Evolutionary conservation across 2,329 filamentous ascomycete species (phyloP), one percentile per base, ranked within the genome.

Genomic region (Gaeumannomyces tritici): DNA sequence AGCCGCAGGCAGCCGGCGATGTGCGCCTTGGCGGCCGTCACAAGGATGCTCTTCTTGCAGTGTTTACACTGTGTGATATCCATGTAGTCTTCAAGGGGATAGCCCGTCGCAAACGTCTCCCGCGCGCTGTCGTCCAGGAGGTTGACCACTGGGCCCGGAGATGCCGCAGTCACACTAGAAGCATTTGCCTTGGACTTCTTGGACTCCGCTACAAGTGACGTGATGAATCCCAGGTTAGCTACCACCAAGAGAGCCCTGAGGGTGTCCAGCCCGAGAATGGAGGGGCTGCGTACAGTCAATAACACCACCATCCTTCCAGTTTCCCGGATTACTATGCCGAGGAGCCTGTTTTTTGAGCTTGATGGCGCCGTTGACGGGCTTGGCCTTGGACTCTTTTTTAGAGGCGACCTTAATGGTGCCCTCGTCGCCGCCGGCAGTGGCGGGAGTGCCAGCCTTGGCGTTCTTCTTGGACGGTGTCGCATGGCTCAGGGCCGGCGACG

Each of bases 51-150:
- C 69, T 96, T 93, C 76, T 95, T 96, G 78, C 93, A 99, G 73
- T 96, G 91, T 73, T 95, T 97, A 82, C 93, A 99, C 67, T 89
- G 83, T 60, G 95, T 87, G 12, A 91, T 83, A 66, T 96, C 91
- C 13, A 89, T 84, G 63, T 80, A 81, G 70, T 96, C 93, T 68
- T 92, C 88, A 67, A 96, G 82, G 0, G 92, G 91, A 63, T 89
- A 86, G 65, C 91, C 91, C 58, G 88, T 93, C 4, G 86, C 81
- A 73, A 97, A 97, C 5, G 89, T 89, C 64, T 91, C 86, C 68
- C 89, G 84, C 18, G 90, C 86, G 65, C 80, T 84, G 64, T 92
- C 87, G 69, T 96, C 90, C 61, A 96, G 83, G 61, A 85, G 83
- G 69, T 87, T 87, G 24, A 87, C 81, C 2, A 86, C 77, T 0